These are phyloP conservation scores for Zygoascus hellenicus DNA, from an alignment of 1,139 yeast genomes.

Conservation along the genomic window DNA sequence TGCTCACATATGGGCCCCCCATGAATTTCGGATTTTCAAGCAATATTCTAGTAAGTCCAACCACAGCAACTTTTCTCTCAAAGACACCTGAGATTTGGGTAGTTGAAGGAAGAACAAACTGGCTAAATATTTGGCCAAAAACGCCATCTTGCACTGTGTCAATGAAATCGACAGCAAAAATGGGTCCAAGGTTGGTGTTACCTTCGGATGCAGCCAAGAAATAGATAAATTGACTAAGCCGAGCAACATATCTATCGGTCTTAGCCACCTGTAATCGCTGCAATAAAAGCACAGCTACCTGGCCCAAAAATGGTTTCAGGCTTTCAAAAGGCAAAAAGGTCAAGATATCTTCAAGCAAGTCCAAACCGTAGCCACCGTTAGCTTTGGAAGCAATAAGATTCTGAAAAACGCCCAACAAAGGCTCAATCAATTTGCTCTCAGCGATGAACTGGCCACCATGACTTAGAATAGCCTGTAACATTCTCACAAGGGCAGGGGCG, in stretches of 20 bases:
- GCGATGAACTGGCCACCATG: conserved; percentile 48
- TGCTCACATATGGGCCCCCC: conserved; percentile 39
- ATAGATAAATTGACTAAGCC: conserved; percentile 52
- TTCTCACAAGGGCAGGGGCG: conserved; percentile 83
- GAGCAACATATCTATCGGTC: conserved; percentile 73
- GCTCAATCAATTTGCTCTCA: conserved; percentile 45
- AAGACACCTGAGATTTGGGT: conserved; percentile 57
- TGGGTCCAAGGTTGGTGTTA: conserved; percentile 36
- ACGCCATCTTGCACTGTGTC: conserved; percentile 58
- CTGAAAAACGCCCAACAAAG: conserved; percentile 94
- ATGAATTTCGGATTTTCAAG: conserved; percentile 36
- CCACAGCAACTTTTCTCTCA: conserved; percentile 68
- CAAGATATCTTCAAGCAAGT: conserved; percentile 66
- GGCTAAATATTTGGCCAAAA: conserved; percentile 57
- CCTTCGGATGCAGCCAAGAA: conserved; percentile 52
- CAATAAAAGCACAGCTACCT: conserved; percentile 68
- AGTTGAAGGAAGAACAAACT: conserved; percentile 64
- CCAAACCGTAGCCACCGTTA: conserved; percentile 79
- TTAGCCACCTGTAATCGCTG: conserved; percentile 75
- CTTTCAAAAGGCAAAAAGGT: conserved; percentile 47
- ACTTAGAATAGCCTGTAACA: conserved; percentile 63
- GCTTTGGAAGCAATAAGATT: conserved; percentile 79
- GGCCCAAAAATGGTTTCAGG: conserved; percentile 55
- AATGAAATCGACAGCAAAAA: conserved; percentile 50
- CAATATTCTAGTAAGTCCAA: conserved; percentile 66